phyloP scores from a whole-genome alignment of 768 basidiomycete genomes.

The Mycena polygramma region DNA sequence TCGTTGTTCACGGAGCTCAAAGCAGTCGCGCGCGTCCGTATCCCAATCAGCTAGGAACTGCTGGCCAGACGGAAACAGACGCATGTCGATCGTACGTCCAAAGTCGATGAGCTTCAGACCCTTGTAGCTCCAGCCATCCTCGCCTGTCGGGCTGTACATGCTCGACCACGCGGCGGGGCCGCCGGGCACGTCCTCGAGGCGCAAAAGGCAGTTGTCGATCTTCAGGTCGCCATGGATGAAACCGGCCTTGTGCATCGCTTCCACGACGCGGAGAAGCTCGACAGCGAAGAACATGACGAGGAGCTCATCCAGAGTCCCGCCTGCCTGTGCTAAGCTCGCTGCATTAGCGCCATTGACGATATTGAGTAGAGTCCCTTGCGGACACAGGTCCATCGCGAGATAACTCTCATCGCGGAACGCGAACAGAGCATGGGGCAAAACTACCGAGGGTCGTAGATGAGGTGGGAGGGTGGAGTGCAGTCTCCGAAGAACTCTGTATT shows the following conservation, averaged over 20 bases:
- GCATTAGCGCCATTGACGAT: slow-evolving; percentile 87
- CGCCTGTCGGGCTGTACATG: slow-evolving; percentile 83
- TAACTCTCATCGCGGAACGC: slow-evolving; percentile 91
- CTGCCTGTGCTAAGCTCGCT: slow-evolving; percentile 83
- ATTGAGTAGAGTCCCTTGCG: slow-evolving; percentile 93
- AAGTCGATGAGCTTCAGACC: slow-evolving; percentile 97
- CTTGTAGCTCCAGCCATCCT: slow-evolving; percentile 87
- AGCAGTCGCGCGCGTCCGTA: slow-evolving; percentile 91
- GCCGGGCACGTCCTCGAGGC: slow-evolving; percentile 86
- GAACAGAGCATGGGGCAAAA: slow-evolving; percentile 84
- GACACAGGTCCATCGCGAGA: slow-evolving; percentile 88
- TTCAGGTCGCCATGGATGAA: slow-evolving; percentile 99
- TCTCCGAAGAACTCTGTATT: slow-evolving; percentile 86
- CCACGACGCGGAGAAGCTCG: slow-evolving; percentile 87
- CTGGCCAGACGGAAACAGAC: slow-evolving; percentile 84
- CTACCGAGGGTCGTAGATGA: slow-evolving; percentile 73
- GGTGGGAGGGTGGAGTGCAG: slow-evolving; percentile 78
- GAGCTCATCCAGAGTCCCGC: slow-evolving; percentile 90
- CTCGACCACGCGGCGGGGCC: slow-evolving; percentile 78
- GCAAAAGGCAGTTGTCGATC: slow-evolving; percentile 98
- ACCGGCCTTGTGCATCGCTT: slow-evolving; percentile 82
- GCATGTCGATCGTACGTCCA: slow-evolving; percentile 92
- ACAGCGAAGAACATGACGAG: slow-evolving; percentile 96
- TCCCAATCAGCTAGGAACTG: slow-evolving; percentile 90
- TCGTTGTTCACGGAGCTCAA: slow-evolving; percentile 85